Evolutionary conservation across 495 filamentous ascomycete genomes (phyloP).

Genomic region (Penicillium bovifimosum): DNA sequence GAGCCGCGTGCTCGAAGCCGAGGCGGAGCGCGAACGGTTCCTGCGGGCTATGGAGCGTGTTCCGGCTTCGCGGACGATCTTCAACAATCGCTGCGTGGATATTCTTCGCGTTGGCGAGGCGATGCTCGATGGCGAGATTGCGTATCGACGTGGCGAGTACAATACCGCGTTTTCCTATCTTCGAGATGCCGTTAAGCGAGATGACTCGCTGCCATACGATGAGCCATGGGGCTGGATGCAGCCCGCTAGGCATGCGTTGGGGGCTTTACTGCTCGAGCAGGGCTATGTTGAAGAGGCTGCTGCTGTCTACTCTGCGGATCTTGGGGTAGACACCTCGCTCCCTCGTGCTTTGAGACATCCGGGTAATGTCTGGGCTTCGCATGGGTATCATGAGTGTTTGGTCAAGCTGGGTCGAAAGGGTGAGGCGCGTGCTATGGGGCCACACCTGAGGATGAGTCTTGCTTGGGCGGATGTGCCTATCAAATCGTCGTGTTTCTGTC

Average conservation of each 20-base stretch:
- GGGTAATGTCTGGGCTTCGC: slow-evolving; percentile 64
- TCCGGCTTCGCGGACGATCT: slow-evolving; percentile 49
- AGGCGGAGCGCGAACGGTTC: slow-evolving; percentile 42
- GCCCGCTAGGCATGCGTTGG: slow-evolving; percentile 59
- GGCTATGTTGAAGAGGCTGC: slow-evolving; percentile 49
- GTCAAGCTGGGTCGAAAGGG: slow-evolving; percentile 39
- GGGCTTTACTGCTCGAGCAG: slow-evolving; percentile 59
- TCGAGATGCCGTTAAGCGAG: slow-evolving; percentile 44
- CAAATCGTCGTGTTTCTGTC: slow-evolving; percentile 57
- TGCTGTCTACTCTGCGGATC: slow-evolving; percentile 54
- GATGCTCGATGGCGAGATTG: slow-evolving; percentile 66
- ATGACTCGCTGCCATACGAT: slow-evolving; percentile 55
- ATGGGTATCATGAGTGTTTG: slow-evolving; percentile 62
- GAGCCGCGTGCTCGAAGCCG: slow-evolving; percentile 42
- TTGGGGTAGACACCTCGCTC: slow-evolving; percentile 51
- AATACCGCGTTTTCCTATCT: slow-evolving; percentile 52
- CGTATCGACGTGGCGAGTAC: slow-evolving; percentile 54
- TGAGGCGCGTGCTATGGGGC: slow-evolving; percentile 47
- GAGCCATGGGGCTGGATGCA: slow-evolving; percentile 73
- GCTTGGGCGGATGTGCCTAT: slow-evolving; percentile 56
- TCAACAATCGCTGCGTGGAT: slow-evolving; percentile 59
- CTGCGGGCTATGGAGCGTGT: slow-evolving; percentile 40
- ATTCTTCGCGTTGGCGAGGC: slow-evolving; percentile 53
- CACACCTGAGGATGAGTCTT: slow-evolving; percentile 44
- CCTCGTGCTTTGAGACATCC: slow-evolving; percentile 55